Conservation (phyloP, 176 grass and related monocot species). For the Ananas comosus region DNA sequence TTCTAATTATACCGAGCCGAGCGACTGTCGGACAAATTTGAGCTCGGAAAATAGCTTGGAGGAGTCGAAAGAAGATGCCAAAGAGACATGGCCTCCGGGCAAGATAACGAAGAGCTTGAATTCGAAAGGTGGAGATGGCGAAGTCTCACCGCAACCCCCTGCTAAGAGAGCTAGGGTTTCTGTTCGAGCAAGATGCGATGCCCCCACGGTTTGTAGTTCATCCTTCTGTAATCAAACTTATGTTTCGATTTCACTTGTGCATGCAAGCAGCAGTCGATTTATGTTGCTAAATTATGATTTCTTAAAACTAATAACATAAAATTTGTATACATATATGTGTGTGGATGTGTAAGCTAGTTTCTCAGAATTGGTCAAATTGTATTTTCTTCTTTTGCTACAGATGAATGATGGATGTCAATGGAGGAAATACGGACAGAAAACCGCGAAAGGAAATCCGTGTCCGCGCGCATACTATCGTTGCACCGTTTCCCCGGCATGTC, state of each 20-base stretch:
- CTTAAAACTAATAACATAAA: neutral
- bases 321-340: neutral
- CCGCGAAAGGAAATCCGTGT: constrained; percentile 67
- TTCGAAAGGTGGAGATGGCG: neutral
- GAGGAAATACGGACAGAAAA: constrained; percentile 89
- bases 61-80: constrained; percentile 13
- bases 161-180: constrained; percentile 37
- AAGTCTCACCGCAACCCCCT: neutral
- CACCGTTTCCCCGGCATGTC: constrained; percentile 52
- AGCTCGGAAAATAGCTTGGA: constrained; percentile 24
- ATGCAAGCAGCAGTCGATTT: too few relatives aligned
- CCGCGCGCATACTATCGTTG: constrained; percentile 78
- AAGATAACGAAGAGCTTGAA: neutral
- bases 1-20: neutral
- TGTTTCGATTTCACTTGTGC: neutral
- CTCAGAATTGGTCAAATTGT: too few relatives aligned
- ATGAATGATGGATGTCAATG: constrained; percentile 67
- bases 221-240: neutral
- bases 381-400: constrained; percentile 11
- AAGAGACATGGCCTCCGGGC: constrained; percentile 1
- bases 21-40: neutral
- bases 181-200: constrained; percentile 50
- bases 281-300: neutral
- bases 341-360: neutral
- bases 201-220: constrained; percentile 30